Evolutionary conservation across 129 eudicot genomes (phyloP), one percentile per base, ranked within the genome.

Genomic region (Helianthus tuberosus): DNA sequence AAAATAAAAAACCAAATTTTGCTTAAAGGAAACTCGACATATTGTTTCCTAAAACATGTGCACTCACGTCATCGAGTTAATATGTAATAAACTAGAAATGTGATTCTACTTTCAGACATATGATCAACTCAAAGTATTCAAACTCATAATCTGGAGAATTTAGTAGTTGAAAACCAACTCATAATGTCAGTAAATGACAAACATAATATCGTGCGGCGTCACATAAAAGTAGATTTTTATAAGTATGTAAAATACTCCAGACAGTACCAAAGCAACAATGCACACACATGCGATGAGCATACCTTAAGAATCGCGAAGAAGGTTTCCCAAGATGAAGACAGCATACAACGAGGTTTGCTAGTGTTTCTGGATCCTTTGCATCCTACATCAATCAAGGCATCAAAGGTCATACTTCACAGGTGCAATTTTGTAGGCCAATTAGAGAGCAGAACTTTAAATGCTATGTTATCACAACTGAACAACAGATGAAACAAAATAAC

Each of bases 281-380:
- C 23, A 20, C 23, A 20, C 23, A 20, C 23, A 35, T 61, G 44
- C 11, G 36, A 69, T 52, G 64, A 61, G 41, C 48, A 41, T 87
- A 93, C 98, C 88, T 93, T 75, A 92, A 81, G 79, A 83, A 92
- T 38, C 98, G 91, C 5, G 96, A 81, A 75, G 96, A 75, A 63
- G 91, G 73, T 70, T 92, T 92, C 69, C 93, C 96, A 49, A 89
- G 86, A 85, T 92, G 98, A 80, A 92, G 96, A 83, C 94, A 71
- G 83, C 98, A 92, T 17, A 92, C 95, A 36, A 89, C 87, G 82
- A 92, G 77, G 84, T 92, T 92, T 59, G 96, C 96, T 76, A 92
- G 84, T 47, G 96, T 89, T 60, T 92, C 98, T 61, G 98, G 91
- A 85, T 92, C 98, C 89, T 86, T 92, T 4, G 98, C 88, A 76